phyloP scores from a whole-genome alignment of 257 asterid genomes.

The Solanum commersonii region DNA sequence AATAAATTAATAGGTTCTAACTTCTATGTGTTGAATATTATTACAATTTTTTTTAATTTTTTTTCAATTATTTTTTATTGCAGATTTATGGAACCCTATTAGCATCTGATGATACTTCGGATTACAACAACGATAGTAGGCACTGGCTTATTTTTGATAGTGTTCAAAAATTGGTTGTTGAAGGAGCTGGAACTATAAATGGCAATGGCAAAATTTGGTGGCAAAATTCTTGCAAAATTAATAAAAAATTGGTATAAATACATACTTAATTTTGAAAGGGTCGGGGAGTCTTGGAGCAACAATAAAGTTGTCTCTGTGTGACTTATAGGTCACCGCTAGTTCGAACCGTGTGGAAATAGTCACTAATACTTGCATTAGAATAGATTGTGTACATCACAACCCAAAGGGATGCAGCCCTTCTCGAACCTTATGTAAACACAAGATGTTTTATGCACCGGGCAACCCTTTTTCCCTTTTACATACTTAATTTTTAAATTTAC shows the following conservation, averaged over 20 bases:
- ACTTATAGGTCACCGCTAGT: too few relatives aligned
- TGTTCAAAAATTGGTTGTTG: conserved; percentile 40
- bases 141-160: conserved; percentile 52
- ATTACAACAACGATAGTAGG: conserved; percentile 30
- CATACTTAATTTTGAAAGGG: neutral
- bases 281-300: too few relatives aligned
- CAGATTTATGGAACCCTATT: conserved; percentile 49
- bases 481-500: too few relatives aligned
- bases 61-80: neutral
- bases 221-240: conserved; percentile 72
- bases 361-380: neutral
- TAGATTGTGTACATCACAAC: too few relatives aligned
- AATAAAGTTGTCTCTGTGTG: too few relatives aligned
- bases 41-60: too few relatives aligned
- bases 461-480: neutral
- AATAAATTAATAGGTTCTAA: neutral
- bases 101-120: conserved; percentile 43
- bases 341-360: fast-evolving
- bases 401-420: neutral
- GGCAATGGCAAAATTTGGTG: conserved; percentile 87
- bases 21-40: neutral
- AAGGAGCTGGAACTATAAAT: conserved; percentile 61
- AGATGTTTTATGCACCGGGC: neutral
- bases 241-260: conserved; percentile 4
- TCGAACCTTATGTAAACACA: neutral